Evolutionary conservation across 2,329 filamentous ascomycete genomes (phyloP), one percentile per base, ranked within the genome.

Genomic region (Clonostachys rosea): DNA sequence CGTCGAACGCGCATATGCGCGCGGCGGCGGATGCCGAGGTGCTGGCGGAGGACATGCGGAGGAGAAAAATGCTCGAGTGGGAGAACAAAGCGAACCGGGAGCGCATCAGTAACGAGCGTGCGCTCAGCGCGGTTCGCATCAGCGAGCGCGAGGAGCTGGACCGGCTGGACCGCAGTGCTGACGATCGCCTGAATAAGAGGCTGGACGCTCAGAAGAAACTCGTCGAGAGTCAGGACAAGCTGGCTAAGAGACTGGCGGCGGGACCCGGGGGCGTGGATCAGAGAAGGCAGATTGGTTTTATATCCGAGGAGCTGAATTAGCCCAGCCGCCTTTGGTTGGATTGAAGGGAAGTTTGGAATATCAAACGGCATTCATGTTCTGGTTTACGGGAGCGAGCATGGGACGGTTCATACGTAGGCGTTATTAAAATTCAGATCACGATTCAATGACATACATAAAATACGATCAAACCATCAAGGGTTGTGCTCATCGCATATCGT

Each of bases 211-310:
- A 81, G 61, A 71, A 68, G 62, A 74, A 68, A 57, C 57, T 81
- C 44, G 74, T 81, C 3, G 74, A 81, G 44, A 66, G 63, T 40
- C 67, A 70, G 55, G 66, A 69, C 49, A 62, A 61, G 51, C 47
- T 70, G 47, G 67, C 67, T 2, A 63, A 59, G 49, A 67, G 68
- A 54, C 57, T 81, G 49, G 74, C 78, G 9, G 69, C 75, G 14
- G 61, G 58, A 1, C 48, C 40, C 14, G 52, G 52, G 9, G 37
- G 50, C 16, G 53, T 50, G 1, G 58, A 66, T 36, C 45, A 59
- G 40, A 62, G 74, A 54, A 68, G 71, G 51, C 75, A 79, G 64
- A 75, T 81, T 64, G 78, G 78, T n/a, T 81, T 71, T 52, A 68
- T 82, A 34, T 73, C 73, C 12, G 49, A 51, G 43, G 78, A 81